Percentiles rank a stretch among this genome's conserved stretches.
Conservation (phyloP, 345 rosid species). For the Atalantia buxifolia region DNA sequence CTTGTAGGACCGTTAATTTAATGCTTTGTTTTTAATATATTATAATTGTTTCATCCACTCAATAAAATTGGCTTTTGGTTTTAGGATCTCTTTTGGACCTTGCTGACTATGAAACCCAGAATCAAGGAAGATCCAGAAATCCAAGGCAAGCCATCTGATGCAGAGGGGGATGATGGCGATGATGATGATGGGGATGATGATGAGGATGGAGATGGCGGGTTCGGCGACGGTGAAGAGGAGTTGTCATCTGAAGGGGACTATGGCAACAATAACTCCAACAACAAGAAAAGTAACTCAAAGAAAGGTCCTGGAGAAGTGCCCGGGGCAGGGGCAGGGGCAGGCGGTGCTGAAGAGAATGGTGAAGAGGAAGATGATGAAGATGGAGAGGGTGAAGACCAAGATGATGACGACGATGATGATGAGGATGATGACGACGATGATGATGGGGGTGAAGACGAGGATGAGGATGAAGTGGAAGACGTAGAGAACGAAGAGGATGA, state of each 20-base stretch:
- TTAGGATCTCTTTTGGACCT: slow-evolving; percentile 31
- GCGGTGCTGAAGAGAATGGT: slow-evolving; percentile 41
- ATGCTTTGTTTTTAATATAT: no score
- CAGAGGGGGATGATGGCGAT: slow-evolving; percentile 47
- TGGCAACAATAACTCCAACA: slow-evolving; percentile 34
- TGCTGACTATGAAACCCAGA: slow-evolving; percentile 20
- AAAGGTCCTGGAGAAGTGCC: slow-evolving; percentile 39
- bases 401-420: neutral
- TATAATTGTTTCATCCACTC: neutral
- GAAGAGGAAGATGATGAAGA: slow-evolving; percentile 36
- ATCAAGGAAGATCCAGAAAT: slow-evolving; percentile 29
- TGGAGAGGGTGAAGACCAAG: slow-evolving; percentile 21
- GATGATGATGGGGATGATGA: slow-evolving; percentile 28
- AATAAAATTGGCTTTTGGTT: neutral
- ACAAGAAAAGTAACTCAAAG: slow-evolving; percentile 43
- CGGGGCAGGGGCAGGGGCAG: slow-evolving; percentile 7
- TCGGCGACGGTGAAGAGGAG: slow-evolving; percentile 57
- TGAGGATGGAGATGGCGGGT: slow-evolving; percentile 34
- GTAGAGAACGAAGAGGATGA: slow-evolving; percentile 47
- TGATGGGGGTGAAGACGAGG: slow-evolving; percentile 39
- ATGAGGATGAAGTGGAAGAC: slow-evolving; percentile 33
- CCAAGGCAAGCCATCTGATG: slow-evolving; percentile 48
- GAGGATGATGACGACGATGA: slow-evolving; percentile 38
- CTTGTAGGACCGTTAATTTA: neutral
- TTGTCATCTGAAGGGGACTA: slow-evolving; percentile 49